phyloP scores from a whole-genome alignment of 768 basidiomycete genomes.

The Trametes villosa region DNA sequence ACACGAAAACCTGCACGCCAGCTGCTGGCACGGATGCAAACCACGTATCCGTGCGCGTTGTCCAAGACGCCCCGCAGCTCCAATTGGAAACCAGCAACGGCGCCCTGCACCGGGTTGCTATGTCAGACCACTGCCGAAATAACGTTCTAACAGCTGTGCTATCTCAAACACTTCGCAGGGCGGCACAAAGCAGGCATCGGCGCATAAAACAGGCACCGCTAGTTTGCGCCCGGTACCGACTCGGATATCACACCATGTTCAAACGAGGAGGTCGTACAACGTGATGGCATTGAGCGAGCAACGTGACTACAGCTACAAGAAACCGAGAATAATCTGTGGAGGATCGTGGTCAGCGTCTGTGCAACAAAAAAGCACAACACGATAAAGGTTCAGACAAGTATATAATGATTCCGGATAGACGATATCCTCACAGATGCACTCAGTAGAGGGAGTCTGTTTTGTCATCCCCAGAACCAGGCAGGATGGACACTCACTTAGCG shows the following conservation, averaged over 20 bases:
- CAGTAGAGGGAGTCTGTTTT: conserved; percentile 93
- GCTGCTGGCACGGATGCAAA: too few relatives aligned
- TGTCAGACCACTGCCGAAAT: background rate
- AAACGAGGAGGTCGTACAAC: conserved; percentile 12
- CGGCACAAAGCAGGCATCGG: background rate
- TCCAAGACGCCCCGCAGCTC: background rate
- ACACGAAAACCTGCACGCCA: too few relatives aligned
- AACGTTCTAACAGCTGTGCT: background rate
- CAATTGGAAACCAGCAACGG: background rate
- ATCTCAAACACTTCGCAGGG: background rate
- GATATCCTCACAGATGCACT: conserved; percentile 66
- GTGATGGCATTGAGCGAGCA: conserved; percentile 14
- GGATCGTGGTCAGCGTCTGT: background rate
- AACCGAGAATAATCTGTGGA: conserved; percentile 24
- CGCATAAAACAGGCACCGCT: background rate
- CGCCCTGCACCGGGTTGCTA: background rate
- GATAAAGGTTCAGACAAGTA: conserved; percentile 59
- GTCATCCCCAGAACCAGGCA: conserved; percentile 58
- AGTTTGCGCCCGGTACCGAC: background rate
- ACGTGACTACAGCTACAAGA: conserved; percentile 26
- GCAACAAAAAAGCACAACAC: background rate
- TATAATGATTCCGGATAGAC: conserved; percentile 92
- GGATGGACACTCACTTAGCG: conserved; percentile 51
- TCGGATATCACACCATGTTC: conserved; percentile 1
- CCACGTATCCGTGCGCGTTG: too few relatives aligned